Percentiles rank a stretch among this genome's conserved stretches.
Conservation (phyloP, 169 alveolate species). For the Plasmodium coatneyi region DNA sequence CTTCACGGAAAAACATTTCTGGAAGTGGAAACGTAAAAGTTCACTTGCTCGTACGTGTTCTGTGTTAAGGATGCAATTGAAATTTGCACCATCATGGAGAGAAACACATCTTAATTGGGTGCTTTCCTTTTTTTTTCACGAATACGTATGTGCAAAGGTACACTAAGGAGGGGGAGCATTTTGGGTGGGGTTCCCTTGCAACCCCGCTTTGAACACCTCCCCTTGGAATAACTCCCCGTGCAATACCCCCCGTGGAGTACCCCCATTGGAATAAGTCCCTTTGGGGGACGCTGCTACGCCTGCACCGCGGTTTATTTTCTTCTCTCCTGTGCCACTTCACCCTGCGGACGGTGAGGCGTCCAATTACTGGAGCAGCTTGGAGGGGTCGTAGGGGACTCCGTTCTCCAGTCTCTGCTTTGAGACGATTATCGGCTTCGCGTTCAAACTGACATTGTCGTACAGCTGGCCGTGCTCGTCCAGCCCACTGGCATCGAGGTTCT, state of each 20-base stretch:
- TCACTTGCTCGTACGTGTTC: background rate
- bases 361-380: conserved; percentile 23
- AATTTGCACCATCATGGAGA: background rate
- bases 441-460: conserved; percentile 69
- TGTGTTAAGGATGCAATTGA: background rate
- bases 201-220: background rate
- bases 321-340: background rate
- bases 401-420: conserved; percentile 59
- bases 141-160: background rate
- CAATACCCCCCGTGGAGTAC: background rate
- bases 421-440: conserved; percentile 47
- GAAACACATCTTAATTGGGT: background rate
- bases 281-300: background rate
- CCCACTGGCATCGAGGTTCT: conserved; percentile 60
- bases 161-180: background rate
- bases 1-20: background rate
- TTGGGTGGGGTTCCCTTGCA: background rate
- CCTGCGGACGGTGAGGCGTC: background rate
- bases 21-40: background rate
- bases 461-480: conserved; percentile 67
- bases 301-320: background rate
- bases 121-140: background rate
- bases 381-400: conserved; percentile 72
- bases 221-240: background rate
- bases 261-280: no score